These are phyloP conservation scores for Volvox carteri DNA, from an alignment of 163 green algal species.

Conservation along the genomic window DNA sequence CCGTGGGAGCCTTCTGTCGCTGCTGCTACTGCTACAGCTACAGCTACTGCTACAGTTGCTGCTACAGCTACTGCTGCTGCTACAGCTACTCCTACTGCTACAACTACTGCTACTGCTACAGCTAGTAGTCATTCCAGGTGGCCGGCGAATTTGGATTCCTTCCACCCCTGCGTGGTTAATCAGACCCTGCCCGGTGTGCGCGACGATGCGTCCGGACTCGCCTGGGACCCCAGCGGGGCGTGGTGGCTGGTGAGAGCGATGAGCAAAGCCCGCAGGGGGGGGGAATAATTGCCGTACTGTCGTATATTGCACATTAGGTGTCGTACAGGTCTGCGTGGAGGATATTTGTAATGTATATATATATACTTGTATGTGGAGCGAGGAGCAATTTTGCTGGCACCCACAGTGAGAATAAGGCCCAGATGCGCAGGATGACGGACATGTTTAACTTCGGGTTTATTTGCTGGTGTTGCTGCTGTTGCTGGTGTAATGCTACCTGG, in stretches of 20 bases:
- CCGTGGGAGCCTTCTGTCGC: no score
- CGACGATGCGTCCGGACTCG: conserved; percentile 35
- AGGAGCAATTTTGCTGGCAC: neutral
- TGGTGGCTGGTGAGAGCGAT: conserved; percentile 45
- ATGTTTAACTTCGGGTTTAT: neutral
- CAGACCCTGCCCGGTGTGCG: conserved; percentile 7
- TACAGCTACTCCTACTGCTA: no score
- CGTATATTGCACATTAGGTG: no score
- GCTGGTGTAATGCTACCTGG: neutral
- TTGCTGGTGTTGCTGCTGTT: neutral
- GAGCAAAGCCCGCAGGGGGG: neutral
- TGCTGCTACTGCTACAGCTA: no score
- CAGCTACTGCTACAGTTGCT: no score
- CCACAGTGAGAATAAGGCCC: neutral
- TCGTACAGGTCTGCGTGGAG: neutral
- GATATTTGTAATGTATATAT: neutral
- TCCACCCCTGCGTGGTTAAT: neutral
- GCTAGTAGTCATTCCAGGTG: no score
- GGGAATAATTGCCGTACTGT: neutral
- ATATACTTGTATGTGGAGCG: neutral
- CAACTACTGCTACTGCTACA: no score
- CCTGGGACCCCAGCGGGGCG: neutral
- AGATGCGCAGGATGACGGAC: neutral
- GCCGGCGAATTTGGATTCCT: neutral
- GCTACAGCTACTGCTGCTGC: no score